Percentiles rank a stretch among this genome's conserved stretches.
Conservation (phyloP, 176 grass and related monocot genomes). For the Panicum miliaceum region DNA sequence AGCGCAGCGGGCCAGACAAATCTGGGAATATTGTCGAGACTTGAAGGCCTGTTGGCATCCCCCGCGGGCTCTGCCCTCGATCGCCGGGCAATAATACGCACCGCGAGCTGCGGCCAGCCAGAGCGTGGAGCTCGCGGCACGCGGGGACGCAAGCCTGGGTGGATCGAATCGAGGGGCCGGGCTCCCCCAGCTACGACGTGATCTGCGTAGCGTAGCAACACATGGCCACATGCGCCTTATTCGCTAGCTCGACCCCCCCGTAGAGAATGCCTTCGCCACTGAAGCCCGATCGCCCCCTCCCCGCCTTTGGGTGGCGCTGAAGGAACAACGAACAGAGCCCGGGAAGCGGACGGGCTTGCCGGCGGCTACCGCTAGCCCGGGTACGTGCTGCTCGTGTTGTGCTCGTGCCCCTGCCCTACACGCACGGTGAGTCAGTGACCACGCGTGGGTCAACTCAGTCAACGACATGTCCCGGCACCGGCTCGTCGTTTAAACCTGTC, state of each 20-base stretch:
- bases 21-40: neutral
- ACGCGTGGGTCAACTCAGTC: too few relatives aligned
- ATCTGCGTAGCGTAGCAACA: neutral
- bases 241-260: conserved; percentile 14
- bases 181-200: neutral
- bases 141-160: neutral
- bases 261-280: too few relatives aligned
- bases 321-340: neutral
- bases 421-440: too few relatives aligned
- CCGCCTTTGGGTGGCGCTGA: neutral
- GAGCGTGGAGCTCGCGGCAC: neutral
- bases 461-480: neutral
- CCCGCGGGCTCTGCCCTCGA: neutral
- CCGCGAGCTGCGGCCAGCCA: neutral
- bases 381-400: too few relatives aligned
- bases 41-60: conserved; percentile 27
- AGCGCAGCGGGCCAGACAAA: neutral
- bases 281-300: neutral
- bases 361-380: neutral
- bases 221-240: conserved; percentile 52
- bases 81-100: neutral
- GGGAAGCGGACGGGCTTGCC: conserved; percentile 6
- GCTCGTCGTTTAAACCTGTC: conserved; percentile 11
- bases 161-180: neutral
- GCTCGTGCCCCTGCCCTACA: too few relatives aligned